phyloP scores from a whole-genome alignment of 805 yeast genomes.

The Candida schatavii region DNA sequence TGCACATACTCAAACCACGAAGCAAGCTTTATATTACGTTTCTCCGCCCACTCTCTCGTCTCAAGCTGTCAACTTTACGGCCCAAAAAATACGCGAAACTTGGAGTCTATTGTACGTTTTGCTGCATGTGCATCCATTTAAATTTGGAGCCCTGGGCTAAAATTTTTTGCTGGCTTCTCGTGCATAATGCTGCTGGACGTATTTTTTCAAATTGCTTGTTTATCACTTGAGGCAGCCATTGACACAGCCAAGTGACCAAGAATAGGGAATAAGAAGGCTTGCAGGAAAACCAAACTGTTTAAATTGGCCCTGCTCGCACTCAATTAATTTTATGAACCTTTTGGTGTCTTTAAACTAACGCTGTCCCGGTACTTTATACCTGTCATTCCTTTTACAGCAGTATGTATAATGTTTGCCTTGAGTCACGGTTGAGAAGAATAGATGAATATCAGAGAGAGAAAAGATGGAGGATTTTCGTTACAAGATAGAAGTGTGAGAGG shows the following conservation, averaged over 20 bases:
- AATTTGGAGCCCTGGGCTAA: background rate
- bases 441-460: background rate
- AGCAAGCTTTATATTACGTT: too few species aligned
- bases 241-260: background rate
- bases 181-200: conserved; percentile 3
- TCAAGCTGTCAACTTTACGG: too few species aligned
- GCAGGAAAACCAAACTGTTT: background rate
- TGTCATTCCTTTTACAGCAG: conserved; percentile 6
- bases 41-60: too few species aligned
- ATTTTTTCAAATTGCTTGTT: background rate
- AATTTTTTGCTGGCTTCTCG: conserved; percentile 1
- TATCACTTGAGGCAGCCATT: background rate
- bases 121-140: too few species aligned
- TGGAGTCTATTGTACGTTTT: too few species aligned
- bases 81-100: too few species aligned
- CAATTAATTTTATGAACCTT: background rate
- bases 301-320: background rate
- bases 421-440: background rate
- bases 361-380: conserved; percentile 4
- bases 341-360: conserved; percentile 1
- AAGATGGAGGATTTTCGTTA: background rate
- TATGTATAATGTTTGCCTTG: background rate
- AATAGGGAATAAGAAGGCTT: background rate
- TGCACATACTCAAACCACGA: too few species aligned
- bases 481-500: background rate